phyloP scores from a whole-genome alignment of 2,329 filamentous ascomycete genomes.

The Curvularia sp. region DNA sequence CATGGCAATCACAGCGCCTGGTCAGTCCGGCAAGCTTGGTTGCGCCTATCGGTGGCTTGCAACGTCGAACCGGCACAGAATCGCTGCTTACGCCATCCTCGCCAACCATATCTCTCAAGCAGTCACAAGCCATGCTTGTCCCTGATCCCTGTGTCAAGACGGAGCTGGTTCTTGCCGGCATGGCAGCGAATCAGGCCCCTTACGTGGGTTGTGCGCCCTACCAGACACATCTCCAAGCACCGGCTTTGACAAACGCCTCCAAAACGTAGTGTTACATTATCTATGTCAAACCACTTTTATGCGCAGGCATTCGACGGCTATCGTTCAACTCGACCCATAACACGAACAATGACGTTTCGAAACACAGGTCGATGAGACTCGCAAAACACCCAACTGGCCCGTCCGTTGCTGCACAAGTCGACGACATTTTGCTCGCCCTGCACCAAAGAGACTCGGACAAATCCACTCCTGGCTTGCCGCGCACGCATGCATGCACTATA shows the following conservation, averaged over 20 bases:
- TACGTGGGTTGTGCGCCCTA: too few relatives aligned
- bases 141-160: constrained; percentile 6
- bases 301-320: constrained; percentile 1
- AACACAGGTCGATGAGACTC: constrained; percentile 9
- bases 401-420: not conserved
- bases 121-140: constrained; percentile 1
- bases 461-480: not conserved
- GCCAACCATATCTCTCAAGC: constrained; percentile 9
- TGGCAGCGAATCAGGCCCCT: constrained; percentile 4
- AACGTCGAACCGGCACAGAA: constrained; percentile 39
- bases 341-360: constrained; percentile 13
- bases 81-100: constrained; percentile 14
- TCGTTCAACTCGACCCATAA: not conserved
- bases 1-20: constrained; percentile 15
- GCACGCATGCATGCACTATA: not conserved
- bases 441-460: constrained; percentile 1
- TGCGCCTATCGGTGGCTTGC: constrained; percentile 34
- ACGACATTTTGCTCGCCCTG: constrained; percentile 2
- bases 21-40: constrained; percentile 10
- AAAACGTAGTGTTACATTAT: constrained; percentile 13
- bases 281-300: constrained; percentile 6
- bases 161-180: constrained; percentile 5
- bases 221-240: not conserved
- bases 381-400: constrained; percentile 2
- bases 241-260: constrained; percentile 13